Evolutionary conservation across 2,329 filamentous ascomycete species (phyloP), one percentile per base, ranked within the genome.

Genomic region (Cyclaneusma minus): DNA sequence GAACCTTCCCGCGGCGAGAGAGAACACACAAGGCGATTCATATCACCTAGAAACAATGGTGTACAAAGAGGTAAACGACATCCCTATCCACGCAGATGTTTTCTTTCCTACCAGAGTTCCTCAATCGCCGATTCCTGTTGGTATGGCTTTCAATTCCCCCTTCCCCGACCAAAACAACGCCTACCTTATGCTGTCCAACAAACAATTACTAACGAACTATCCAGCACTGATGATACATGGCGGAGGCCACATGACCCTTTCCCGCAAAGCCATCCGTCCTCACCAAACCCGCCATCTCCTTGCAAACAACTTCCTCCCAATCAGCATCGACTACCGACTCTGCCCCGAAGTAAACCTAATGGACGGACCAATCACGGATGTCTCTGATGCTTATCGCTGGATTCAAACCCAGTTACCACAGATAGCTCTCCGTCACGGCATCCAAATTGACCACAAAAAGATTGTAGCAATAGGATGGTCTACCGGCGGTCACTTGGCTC

Each of bases 241-340:
- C 3, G 58, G 56, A 11, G 49, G 56, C 5, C 47, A 58, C 30
- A 35, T 59, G 4, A 49, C 49, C 16, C 42, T 56, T 6, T 51
- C 49, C 1, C 43, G 54, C 5, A 48, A 48, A 22, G 52, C 48
- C 5, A 35, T 60, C 4, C 40, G 50, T 2, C 44, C 47, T 2
- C 24, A 30, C 3, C 60, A 64, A 29, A 53, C 45, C 0, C 26
- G 37, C 4, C 30, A 42, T 2, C 45, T 64, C 0, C 43, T 63
- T 1, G 30, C 41, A 1, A 26, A 39, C 5, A 54, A 56, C 1
- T 47, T 64, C 21, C 37, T 64, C 3, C 58, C 62, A 0, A 39
- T 67, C 7, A 60, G 54, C 32, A 28, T 64, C 1, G 62, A 66
- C 35, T 61, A 65, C 32, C 44, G 60, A 0, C 49, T 67, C 2